Percentiles rank a stretch among this genome's conserved stretches.
Conservation (phyloP, 192 early-diverging fungal genomes). For the Backusella tuberculispora region DNA sequence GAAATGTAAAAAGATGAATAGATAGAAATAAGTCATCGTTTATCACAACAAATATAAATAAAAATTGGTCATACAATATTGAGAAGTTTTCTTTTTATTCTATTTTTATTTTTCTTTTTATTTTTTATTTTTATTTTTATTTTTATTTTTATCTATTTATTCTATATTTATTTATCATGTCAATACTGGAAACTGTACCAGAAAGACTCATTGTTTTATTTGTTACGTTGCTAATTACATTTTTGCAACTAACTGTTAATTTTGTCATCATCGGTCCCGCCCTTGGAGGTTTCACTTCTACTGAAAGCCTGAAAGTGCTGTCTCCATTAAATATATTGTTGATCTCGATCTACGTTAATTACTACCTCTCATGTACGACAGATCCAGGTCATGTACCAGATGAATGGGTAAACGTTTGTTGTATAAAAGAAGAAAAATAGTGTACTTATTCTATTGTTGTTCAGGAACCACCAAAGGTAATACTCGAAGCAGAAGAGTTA, state of each 20-base stretch:
- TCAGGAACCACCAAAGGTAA: constrained; percentile 3
- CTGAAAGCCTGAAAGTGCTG: constrained; percentile 36
- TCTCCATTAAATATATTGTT: constrained; percentile 77
- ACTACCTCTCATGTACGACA: constrained; percentile 72
- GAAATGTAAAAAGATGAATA: no score
- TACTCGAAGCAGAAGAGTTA: constrained; percentile 2
- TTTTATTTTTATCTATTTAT: not conserved
- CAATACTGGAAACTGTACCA: constrained; percentile 10
- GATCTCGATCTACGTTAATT: constrained; percentile 79
- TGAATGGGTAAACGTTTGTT: constrained; percentile 38
- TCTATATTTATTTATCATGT: not conserved
- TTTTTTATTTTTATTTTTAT: not conserved
- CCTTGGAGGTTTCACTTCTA: constrained; percentile 15
- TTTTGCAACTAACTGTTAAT: constrained; percentile 11
- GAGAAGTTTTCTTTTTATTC: no score
- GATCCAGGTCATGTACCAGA: constrained; percentile 77
- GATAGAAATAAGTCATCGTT: no score
- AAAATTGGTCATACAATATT: no score
- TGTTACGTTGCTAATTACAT: constrained; percentile 21
- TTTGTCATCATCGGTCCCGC: constrained; percentile 16
- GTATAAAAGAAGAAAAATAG: not conserved
- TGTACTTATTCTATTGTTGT: not conserved
- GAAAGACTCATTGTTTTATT: constrained; percentile 7
- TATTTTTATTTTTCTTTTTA: no score
- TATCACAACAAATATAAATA: no score